Base-by-base conservation (phyloP, 495 filamentous ascomycete species). In the Xylaria nigripes region DNA sequence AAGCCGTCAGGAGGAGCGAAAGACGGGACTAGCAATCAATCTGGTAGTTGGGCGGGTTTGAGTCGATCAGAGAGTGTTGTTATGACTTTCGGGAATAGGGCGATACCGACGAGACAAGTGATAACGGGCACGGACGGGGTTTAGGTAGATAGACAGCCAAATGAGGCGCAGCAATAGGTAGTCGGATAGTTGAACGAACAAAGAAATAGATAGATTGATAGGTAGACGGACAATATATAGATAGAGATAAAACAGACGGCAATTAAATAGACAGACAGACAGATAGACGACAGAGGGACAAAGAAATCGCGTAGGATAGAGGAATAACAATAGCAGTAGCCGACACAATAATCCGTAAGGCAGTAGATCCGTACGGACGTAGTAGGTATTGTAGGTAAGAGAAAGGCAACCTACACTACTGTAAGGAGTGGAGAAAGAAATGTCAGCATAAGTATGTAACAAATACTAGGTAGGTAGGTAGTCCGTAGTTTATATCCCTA, bases 1-100 rank as follows among this genome's bases (percentile, higher is more conserved):
- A 19, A 29, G 43, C 21, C 43, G 13, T 2, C 2, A 24, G 53
- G 34, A 27, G 41, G 41, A 27, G 24, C 15, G 15, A 36, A 9
- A 24, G 36, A 18, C 29, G 48, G 29, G 30, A 46, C 6, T 10
- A 40, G 45, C 41, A 27, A 18, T 22, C 38, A 40, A 32, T 29
- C 10, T 54, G 43, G 51, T 21, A 38, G 51, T 43, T 47, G 6
- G 51, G 22, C 23, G n/a, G 42, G 32, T 41, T 42, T 16, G 44
- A 29, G 51, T 10, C 32, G 36, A 12, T 40, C 16, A n/a, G 36
- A 40, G 32, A 40, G 36, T 8, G 12, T 36, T 8, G 12, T 36
- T 45, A 6, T 15, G 34, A 12, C 1, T 43, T 43, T 12, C 21
- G 43, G 10, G n/a, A 54, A 46, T 27, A 24, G 51, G 23, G n/a